Percentiles rank a stretch among this genome's conserved stretches.
Conservation (phyloP, 202 grass and related monocot species). For the Brachypodium distachyon region DNA sequence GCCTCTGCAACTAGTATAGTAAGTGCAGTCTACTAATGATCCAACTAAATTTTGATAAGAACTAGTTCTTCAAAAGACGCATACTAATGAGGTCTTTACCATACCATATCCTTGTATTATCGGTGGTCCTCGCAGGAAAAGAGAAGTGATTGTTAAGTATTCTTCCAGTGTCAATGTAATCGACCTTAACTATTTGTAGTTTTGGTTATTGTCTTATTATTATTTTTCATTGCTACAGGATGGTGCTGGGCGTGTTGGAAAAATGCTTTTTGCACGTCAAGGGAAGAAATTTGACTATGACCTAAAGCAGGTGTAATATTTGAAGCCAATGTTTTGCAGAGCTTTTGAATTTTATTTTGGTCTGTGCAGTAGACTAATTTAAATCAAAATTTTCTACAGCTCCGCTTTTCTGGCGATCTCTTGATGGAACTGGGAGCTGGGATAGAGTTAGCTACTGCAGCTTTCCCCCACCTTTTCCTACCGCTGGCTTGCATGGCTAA, state of each 20-base stretch:
- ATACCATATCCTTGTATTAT: not conserved
- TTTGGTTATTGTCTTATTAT: not conserved
- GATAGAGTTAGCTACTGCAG: slow-evolving; percentile 91
- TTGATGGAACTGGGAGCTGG: slow-evolving; percentile 97
- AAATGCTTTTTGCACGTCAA: slow-evolving; percentile 99
- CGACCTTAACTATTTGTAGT: not conserved
- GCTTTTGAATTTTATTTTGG: not conserved
- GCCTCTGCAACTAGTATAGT: too few relatives aligned
- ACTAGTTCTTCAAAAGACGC: too few relatives aligned
- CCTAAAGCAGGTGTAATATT: slow-evolving; percentile 74
- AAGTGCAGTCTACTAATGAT: too few relatives aligned
- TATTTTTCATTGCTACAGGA: slow-evolving; percentile 49
- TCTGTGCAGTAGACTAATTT: not conserved
- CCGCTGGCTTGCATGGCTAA: slow-evolving; percentile 97
- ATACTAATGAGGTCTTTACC: too few relatives aligned
- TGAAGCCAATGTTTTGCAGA: not conserved
- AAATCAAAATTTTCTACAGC: slow-evolving; percentile 42
- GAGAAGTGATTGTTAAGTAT: not conserved
- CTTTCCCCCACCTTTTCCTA: slow-evolving; percentile 96
- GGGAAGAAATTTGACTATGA: slow-evolving; percentile 99
- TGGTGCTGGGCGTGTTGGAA: slow-evolving; percentile 94
- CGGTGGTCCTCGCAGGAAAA: not conserved
- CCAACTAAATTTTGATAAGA: too few relatives aligned
- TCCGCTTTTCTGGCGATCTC: slow-evolving; percentile 92
- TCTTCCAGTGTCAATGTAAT: not conserved